Conservation (phyloP, 352 stramenopile species). For the Globisporangium nunn region DNA sequence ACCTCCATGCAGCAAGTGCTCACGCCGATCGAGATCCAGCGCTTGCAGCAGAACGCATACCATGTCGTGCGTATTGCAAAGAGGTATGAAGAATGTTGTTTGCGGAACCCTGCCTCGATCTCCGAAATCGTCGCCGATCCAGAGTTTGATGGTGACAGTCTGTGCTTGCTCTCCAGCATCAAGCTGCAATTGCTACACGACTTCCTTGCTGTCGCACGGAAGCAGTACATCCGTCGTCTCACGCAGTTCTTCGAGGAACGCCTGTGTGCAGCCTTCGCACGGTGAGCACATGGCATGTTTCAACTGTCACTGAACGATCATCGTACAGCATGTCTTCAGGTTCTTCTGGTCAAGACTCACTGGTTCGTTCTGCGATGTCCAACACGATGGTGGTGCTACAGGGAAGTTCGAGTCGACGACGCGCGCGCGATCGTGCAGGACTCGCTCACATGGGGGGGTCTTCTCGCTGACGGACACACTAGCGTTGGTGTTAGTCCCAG, state of each 20-base stretch:
- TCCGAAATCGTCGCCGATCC: background rate
- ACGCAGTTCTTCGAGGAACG: conserved; percentile 46
- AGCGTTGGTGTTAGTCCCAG: conserved; percentile 12
- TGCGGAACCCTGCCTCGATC: background rate
- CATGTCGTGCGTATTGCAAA: conserved; percentile 70
- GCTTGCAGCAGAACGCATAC: conserved; percentile 46
- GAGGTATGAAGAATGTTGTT: conserved; percentile 16
- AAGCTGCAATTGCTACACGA: conserved; percentile 53
- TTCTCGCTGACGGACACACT: conserved; percentile 15
- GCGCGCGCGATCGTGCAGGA: conserved; percentile 68
- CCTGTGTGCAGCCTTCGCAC: conserved; percentile 38
- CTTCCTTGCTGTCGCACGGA: conserved; percentile 31
- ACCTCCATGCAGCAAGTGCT: conserved; percentile 71
- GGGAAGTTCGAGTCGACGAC: conserved; percentile 59
- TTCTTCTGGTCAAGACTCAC: background rate
- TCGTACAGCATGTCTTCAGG: background rate
- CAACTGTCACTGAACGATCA: too few relatives aligned
- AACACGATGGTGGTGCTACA: conserved; percentile 4
- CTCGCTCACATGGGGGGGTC: conserved; percentile 26
- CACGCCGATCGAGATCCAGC: conserved; percentile 70
- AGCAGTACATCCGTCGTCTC: conserved; percentile 33
- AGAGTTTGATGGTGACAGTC: background rate
- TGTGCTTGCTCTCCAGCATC: conserved; percentile 23
- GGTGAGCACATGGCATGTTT: conserved; percentile 13
- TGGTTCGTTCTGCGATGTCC: background rate